Conservation (phyloP, 192 early-diverging fungal genomes). For the Lobosporangium transversale region DNA sequence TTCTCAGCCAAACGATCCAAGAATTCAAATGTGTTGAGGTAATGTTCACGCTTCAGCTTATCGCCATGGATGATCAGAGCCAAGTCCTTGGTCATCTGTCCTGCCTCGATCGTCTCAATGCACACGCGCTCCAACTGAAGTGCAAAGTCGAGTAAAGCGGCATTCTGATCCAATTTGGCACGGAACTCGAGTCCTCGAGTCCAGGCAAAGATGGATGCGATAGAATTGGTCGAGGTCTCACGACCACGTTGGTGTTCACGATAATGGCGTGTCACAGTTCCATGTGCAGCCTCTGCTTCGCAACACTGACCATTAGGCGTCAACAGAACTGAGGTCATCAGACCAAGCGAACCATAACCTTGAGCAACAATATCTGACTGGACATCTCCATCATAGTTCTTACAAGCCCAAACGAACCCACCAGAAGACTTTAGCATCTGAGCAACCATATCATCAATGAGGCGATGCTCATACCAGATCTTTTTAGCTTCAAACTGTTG, state of each 20-base stretch:
- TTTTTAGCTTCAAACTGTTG: slow-evolving; percentile 75
- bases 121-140: slow-evolving; percentile 87
- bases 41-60: slow-evolving; percentile 80
- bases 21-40: slow-evolving; percentile 89
- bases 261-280: slow-evolving; percentile 95
- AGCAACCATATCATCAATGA: slow-evolving; percentile 99
- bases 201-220: slow-evolving; percentile 97
- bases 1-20: slow-evolving; percentile 83
- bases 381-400: slow-evolving; percentile 97
- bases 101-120: slow-evolving; percentile 86
- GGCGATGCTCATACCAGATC: slow-evolving; percentile 98
- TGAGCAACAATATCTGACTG: slow-evolving; percentile 98
- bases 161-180: slow-evolving; percentile 90
- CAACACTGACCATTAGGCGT: slow-evolving; percentile 92
- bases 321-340: slow-evolving; percentile 97
- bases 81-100: slow-evolving; percentile 98
- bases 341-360: slow-evolving; percentile 91
- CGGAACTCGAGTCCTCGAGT: slow-evolving; percentile 94
- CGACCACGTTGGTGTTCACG: slow-evolving; percentile 96
- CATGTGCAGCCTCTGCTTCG: slow-evolving; percentile 98
- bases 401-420: slow-evolving; percentile 93
- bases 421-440: slow-evolving; percentile 96
- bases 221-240: slow-evolving; percentile 95
- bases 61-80: slow-evolving; percentile 95
- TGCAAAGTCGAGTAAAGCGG: slow-evolving; percentile 77